Evolutionary conservation across 2,329 filamentous ascomycete genomes (phyloP).

Genomic region (Alternaria arbusti): DNA sequence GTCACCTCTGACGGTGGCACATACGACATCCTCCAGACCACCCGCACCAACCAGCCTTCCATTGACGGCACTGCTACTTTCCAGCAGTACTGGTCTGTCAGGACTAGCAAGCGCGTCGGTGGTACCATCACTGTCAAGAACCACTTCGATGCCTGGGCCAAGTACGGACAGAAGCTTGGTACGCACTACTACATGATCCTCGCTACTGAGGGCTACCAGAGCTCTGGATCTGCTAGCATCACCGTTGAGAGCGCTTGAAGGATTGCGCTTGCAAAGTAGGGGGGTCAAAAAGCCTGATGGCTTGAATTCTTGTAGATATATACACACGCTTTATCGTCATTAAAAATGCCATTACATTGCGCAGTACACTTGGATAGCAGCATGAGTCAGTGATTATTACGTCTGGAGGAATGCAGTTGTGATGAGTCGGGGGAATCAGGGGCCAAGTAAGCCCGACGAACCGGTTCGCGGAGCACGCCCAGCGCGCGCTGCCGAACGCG

Average conservation of each 20-base stretch:
- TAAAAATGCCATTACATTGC: neutral
- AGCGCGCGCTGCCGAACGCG: neutral
- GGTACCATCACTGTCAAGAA: conserved; percentile 58
- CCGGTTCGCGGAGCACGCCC: neutral
- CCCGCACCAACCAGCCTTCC: conserved; percentile 59
- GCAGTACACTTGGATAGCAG: neutral
- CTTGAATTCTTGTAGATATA: conserved; percentile 1
- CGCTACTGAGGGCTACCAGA: conserved; percentile 62
- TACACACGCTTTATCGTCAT: neutral
- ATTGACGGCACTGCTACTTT: conserved; percentile 64
- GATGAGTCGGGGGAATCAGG: neutral
- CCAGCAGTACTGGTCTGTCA: conserved; percentile 62
- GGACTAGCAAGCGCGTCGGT: conserved; percentile 56
- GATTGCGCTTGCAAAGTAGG: neutral
- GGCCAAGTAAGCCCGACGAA: neutral
- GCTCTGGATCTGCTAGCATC: conserved; percentile 57
- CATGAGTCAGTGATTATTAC: neutral
- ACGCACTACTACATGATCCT: conserved; percentile 62
- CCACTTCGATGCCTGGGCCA: conserved; percentile 62
- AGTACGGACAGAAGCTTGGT: conserved; percentile 58
- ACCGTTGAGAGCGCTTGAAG: conserved; percentile 45
- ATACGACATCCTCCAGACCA: conserved; percentile 60
- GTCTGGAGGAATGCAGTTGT: neutral
- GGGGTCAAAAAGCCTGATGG: neutral
- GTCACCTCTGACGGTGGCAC: conserved; percentile 60